phyloP scores from a whole-genome alignment of 83 land plant species.

The Picea abies region DNA sequence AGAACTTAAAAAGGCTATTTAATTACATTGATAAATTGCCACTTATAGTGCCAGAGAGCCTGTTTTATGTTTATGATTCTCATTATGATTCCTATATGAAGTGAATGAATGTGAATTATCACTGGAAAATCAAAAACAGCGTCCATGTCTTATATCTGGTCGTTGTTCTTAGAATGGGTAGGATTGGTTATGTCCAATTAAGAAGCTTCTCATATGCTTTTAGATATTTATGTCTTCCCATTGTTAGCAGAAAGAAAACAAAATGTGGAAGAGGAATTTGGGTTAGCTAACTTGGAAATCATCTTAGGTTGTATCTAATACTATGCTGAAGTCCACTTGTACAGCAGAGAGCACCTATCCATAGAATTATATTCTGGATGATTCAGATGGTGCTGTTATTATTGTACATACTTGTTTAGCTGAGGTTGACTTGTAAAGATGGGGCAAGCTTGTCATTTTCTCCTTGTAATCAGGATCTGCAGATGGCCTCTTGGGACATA shows the following conservation, averaged over 20 bases:
- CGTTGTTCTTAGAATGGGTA: neutral
- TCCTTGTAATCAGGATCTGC: conserved; percentile 14
- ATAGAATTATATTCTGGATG: neutral
- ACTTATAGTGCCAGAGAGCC: conserved; percentile 55
- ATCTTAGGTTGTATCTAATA: conserved; percentile 1
- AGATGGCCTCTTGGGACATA: conserved; percentile 6
- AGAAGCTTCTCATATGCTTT: conserved; percentile 1
- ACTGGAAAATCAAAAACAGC: neutral
- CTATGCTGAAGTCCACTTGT: conserved; percentile 10
- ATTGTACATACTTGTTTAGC: conserved; percentile 15
- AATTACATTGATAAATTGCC: conserved; percentile 82
- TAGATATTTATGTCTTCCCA: conserved; percentile 10
- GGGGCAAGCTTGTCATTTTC: conserved; percentile 12
- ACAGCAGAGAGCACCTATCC: conserved; percentile 2
- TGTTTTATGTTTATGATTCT: conserved; percentile 52
- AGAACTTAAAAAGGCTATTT: conserved; percentile 65
- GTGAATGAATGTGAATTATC: conserved; percentile 2
- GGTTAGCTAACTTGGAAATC: conserved; percentile 7
- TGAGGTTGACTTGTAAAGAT: conserved; percentile 8
- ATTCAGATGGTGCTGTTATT: neutral
- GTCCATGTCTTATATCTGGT: neutral
- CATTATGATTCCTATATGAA: conserved; percentile 24
- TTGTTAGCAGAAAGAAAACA: conserved; percentile 17
- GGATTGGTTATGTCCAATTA: neutral
- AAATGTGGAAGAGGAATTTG: neutral